These are phyloP conservation scores for Golubevia sp. DNA, from an alignment of 1,284 basidiomycete species.

Conservation along the genomic window DNA sequence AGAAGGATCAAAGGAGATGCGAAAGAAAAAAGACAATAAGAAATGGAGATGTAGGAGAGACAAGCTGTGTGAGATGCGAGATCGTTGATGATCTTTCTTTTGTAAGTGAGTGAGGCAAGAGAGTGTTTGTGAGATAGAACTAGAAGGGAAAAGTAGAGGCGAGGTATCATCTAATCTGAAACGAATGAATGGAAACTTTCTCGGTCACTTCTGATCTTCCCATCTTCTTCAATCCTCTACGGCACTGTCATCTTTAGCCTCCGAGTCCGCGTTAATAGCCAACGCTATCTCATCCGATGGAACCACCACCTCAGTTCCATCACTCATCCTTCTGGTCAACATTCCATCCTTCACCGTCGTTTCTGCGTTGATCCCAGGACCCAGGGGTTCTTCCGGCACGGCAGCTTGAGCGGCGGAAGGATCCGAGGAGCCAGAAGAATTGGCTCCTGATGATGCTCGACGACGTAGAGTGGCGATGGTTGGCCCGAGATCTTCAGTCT, in stretches of 20 bases:
- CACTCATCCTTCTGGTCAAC: conserved; percentile 40
- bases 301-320: conserved; percentile 43
- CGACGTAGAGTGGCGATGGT: neutral
- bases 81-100: too few species aligned
- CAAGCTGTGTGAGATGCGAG: too few species aligned
- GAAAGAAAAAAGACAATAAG: too few species aligned
- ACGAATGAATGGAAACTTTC: too few species aligned
- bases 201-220: neutral
- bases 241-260: neutral
- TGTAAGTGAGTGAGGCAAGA: too few species aligned
- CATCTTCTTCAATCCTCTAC: neutral
- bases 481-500: conserved; percentile 18
- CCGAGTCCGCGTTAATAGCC: conserved; percentile 3
- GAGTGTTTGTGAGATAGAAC: too few species aligned
- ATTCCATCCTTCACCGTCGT: conserved; percentile 20
- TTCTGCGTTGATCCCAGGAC: conserved; percentile 31
- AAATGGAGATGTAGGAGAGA: too few species aligned
- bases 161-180: too few species aligned
- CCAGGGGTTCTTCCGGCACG: conserved; percentile 25
- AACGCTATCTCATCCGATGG: conserved; percentile 55
- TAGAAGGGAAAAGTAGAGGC: too few species aligned
- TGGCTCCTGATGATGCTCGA: conserved; percentile 4
- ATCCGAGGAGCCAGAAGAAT: conserved; percentile 5
- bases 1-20: too few species aligned
- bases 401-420: conserved; percentile 13